A percentile compares a stretch with the other conserved stretches of the same genome.
phyloP scores from a whole-genome alignment of 352 stramenopile genomes.

The Globisporangium orthogonon region DNA sequence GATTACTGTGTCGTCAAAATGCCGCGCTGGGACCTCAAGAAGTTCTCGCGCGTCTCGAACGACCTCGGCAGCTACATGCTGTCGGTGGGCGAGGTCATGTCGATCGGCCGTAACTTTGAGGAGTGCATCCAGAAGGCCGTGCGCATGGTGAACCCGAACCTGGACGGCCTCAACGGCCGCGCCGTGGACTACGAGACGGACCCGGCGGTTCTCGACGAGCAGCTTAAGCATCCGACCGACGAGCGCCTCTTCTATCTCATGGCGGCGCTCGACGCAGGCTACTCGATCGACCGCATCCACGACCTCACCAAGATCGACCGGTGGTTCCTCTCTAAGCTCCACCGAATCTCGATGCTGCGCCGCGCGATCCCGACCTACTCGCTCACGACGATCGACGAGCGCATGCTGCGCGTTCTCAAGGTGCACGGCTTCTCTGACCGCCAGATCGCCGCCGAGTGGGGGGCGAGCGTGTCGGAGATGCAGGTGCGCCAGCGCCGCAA shows the following conservation, averaged over 20 bases:
- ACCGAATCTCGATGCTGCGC: no score
- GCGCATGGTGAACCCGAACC: slow-evolving; percentile 93
- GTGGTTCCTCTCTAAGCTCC: slow-evolving; percentile 97
- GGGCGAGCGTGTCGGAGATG: no score
- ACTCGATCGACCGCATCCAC: slow-evolving; percentile 95
- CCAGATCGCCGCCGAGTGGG: no score
- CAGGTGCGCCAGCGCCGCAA: slow-evolving; percentile 71
- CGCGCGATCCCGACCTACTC: slow-evolving; percentile 70
- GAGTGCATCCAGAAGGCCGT: slow-evolving; percentile 97
- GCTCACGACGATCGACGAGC: slow-evolving; percentile 43
- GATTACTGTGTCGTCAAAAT: slow-evolving; percentile 98
- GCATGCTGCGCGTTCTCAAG: slow-evolving; percentile 43
- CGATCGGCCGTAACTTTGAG: slow-evolving; percentile 96
- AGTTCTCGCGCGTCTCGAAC: slow-evolving; percentile 94
- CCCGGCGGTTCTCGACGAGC: slow-evolving; percentile 61
- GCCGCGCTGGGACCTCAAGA: slow-evolving; percentile 95
- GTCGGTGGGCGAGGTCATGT: slow-evolving; percentile 96
- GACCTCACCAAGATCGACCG: slow-evolving; percentile 99
- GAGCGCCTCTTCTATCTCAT: slow-evolving; percentile 83
- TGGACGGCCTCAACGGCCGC: slow-evolving; percentile 86
- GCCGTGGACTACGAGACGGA: slow-evolving; percentile 51
- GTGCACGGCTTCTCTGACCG: slow-evolving; percentile 91
- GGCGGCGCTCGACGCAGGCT: slow-evolving; percentile 84
- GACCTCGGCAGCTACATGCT: slow-evolving; percentile 97
- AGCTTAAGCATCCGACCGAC: slow-evolving; percentile 59